Conservation (phyloP, 495 filamentous ascomycete genomes). For the Penicillium arizonense region DNA sequence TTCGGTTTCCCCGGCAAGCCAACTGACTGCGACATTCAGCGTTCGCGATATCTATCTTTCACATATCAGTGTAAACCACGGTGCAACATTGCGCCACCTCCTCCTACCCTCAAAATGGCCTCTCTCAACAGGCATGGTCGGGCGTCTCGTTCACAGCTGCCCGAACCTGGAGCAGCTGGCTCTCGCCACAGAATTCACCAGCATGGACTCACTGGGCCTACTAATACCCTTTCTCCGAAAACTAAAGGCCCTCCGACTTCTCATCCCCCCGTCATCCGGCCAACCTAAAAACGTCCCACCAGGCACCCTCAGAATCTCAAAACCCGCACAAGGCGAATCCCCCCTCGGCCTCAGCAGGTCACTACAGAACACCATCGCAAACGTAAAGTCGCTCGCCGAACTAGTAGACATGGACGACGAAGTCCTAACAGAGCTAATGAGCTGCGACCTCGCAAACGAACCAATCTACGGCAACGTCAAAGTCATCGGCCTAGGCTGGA, state of each 20-base stretch:
- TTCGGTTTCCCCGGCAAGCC: slow-evolving; percentile 24
- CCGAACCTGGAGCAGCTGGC: slow-evolving; percentile 60
- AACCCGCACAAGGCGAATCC: background rate
- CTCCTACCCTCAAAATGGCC: slow-evolving; percentile 57
- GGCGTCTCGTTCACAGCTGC: slow-evolving; percentile 50
- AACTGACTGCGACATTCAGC: slow-evolving; percentile 20
- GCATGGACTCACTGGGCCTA: slow-evolving; percentile 42
- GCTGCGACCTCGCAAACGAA: slow-evolving; percentile 33
- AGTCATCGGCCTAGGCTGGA: slow-evolving; percentile 40
- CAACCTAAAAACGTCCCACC: slow-evolving; percentile 4
- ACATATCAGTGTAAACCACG: slow-evolving; percentile 46
- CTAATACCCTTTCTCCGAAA: slow-evolving; percentile 51
- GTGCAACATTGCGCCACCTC: slow-evolving; percentile 52
- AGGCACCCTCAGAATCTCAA: background rate
- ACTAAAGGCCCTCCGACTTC: slow-evolving; percentile 39
- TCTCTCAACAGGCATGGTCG: slow-evolving; percentile 47
- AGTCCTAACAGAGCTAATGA: slow-evolving; percentile 30
- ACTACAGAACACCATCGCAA: slow-evolving; percentile 11
- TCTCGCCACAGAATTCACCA: slow-evolving; percentile 43
- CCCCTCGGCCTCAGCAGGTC: background rate
- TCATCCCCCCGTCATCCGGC: slow-evolving; percentile 33
- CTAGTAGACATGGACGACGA: slow-evolving; percentile 40
- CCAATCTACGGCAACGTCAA: slow-evolving; percentile 34
- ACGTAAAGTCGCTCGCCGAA: slow-evolving; percentile 28
- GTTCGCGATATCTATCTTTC: slow-evolving; percentile 47